phyloP scores from a whole-genome alignment of 768 basidiomycete species.

The Porpolomopsis calyptriformis region DNA sequence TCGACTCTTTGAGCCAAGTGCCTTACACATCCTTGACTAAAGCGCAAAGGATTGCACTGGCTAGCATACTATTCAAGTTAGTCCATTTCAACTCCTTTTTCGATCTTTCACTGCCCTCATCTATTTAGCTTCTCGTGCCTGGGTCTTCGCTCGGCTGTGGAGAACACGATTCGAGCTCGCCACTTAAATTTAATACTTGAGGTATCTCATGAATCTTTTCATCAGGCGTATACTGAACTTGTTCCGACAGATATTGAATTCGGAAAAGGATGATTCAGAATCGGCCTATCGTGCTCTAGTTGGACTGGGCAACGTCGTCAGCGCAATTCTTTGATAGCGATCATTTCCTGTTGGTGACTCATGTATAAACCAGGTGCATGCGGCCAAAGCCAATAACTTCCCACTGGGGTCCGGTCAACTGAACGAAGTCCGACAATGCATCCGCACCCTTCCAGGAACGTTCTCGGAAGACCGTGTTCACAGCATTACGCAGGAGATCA shows the following conservation, averaged over 20 bases:
- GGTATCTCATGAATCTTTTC: slow-evolving; percentile 24
- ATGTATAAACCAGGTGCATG: slow-evolving; percentile 34
- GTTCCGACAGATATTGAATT: slow-evolving; percentile 32
- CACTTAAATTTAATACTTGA: slow-evolving; percentile 36
- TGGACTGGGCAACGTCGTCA: slow-evolving; percentile 63
- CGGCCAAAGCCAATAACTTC: slow-evolving; percentile 27
- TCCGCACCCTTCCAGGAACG: slow-evolving; percentile 29
- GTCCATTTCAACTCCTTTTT: slow-evolving; percentile 19
- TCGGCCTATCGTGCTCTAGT: slow-evolving; percentile 61
- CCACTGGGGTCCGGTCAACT: slow-evolving; percentile 31
- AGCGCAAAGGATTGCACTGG: slow-evolving; percentile 62
- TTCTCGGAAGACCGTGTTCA: slow-evolving; percentile 54
- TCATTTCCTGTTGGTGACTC: background rate
- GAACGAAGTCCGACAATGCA: slow-evolving; percentile 28
- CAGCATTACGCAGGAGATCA: slow-evolving; percentile 40
- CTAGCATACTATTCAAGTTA: slow-evolving; percentile 84
- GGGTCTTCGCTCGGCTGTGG: slow-evolving; percentile 32
- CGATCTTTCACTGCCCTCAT: slow-evolving; percentile 3
- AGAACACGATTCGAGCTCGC: slow-evolving; percentile 28
- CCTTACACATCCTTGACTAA: slow-evolving; percentile 52
- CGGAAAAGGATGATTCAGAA: slow-evolving; percentile 51
- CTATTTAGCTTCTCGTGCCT: slow-evolving; percentile 53
- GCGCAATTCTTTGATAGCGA: slow-evolving; percentile 13
- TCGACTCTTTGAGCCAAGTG: slow-evolving; percentile 40
- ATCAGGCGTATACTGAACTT: background rate